Evolutionary conservation across 805 yeast genomes (phyloP).

Genomic region (Kodamaea kakaduensis): DNA sequence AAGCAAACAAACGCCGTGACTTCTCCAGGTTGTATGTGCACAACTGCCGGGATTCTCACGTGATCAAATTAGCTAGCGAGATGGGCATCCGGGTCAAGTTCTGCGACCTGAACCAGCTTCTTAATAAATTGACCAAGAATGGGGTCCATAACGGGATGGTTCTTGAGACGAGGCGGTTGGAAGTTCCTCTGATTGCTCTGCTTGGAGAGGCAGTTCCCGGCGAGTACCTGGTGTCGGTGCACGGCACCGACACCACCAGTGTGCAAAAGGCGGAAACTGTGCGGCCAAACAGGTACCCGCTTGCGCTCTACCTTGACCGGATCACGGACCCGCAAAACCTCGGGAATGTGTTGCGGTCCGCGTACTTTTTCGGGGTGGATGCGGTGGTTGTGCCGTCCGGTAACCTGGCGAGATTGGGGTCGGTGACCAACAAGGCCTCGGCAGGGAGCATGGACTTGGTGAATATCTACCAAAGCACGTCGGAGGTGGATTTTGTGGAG

Average conservation of each 20-base stretch:
- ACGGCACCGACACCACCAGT: slow-evolving; percentile 6
- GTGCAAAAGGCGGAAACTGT: no score
- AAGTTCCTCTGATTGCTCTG: slow-evolving; percentile 23
- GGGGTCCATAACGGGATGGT: slow-evolving; percentile 83
- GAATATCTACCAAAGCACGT: slow-evolving; percentile 54
- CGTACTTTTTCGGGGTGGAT: slow-evolving; percentile 80
- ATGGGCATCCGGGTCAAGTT: slow-evolving; percentile 35
- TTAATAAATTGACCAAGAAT: slow-evolving; percentile 57
- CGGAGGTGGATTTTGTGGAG: slow-evolving; percentile 61
- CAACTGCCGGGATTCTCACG: slow-evolving; percentile 37
- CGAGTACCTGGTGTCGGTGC: slow-evolving; percentile 4
- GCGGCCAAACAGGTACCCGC: slow-evolving; percentile 38
- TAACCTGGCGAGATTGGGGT: slow-evolving; percentile 71
- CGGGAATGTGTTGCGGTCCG: slow-evolving; percentile 79
- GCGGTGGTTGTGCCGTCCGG: slow-evolving; percentile 65
- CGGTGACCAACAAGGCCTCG: slow-evolving; percentile 74
- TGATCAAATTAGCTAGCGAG: slow-evolving; percentile 44
- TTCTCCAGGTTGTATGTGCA: slow-evolving; percentile 51
- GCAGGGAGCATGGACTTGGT: slow-evolving; percentile 81
- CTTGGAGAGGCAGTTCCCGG: slow-evolving; percentile 20
- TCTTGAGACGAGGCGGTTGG: slow-evolving; percentile 58
- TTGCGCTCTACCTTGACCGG: slow-evolving; percentile 75
- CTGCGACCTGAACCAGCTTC: slow-evolving; percentile 43
- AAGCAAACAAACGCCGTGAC: slow-evolving; percentile 49
- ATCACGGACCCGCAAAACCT: slow-evolving; percentile 83